These are phyloP conservation scores for Fraxinus nigra DNA, from an alignment of 305 asterid genomes.

Conservation along the genomic window DNA sequence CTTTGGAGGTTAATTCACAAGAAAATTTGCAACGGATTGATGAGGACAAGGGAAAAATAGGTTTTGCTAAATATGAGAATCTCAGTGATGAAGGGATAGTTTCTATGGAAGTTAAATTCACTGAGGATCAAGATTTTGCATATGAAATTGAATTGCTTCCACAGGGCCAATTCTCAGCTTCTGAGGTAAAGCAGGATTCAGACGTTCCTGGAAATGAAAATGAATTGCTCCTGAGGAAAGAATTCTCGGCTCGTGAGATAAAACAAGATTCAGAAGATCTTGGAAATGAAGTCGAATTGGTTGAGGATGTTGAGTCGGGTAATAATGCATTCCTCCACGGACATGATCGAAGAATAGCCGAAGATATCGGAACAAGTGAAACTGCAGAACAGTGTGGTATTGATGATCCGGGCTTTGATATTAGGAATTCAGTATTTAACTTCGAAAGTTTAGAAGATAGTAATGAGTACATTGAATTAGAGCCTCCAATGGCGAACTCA, in stretches of 20 bases:
- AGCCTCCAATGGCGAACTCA: constrained; percentile 20
- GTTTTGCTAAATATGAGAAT: constrained; percentile 3
- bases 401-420: not conserved
- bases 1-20: constrained; percentile 5
- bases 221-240: not conserved
- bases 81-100: constrained; percentile 15
- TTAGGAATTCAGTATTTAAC: not conserved
- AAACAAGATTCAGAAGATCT: constrained; percentile 16
- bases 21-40: constrained; percentile 16
- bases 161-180: constrained; percentile 10
- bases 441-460: constrained; percentile 21
- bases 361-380: not conserved
- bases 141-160: constrained; percentile 48
- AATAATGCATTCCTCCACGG: constrained; percentile 22
- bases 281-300: not conserved
- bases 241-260: not conserved
- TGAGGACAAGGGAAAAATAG: constrained; percentile 19
- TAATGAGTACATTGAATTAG: constrained; percentile 56
- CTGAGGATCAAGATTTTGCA: constrained; percentile 42
- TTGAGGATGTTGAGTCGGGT: not conserved
- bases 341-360: constrained; percentile 15
- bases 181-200: constrained; percentile 6
- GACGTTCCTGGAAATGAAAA: not conserved
- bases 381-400: not conserved
- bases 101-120: constrained; percentile 18